Percentiles rank a stretch among this genome's conserved stretches.
Conservation (phyloP, 2,329 filamentous ascomycete species). For the Trichoderma sp. region DNA sequence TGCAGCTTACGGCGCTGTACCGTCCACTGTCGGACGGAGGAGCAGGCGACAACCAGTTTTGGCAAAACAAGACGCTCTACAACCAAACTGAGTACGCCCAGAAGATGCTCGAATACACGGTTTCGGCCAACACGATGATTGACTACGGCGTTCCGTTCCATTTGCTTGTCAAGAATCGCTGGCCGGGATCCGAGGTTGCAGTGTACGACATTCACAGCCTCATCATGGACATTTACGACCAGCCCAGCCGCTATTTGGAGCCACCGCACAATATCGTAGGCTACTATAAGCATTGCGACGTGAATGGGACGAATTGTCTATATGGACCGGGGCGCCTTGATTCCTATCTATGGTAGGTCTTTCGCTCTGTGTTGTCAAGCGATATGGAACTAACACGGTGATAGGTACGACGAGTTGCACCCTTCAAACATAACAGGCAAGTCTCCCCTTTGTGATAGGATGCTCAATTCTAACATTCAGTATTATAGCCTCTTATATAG, state of each 20-base stretch:
- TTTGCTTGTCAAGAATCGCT: conserved; percentile 48
- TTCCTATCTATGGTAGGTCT: conserved; percentile 17
- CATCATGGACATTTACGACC: conserved; percentile 64
- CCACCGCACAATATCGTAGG: conserved; percentile 64
- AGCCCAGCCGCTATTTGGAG: conserved; percentile 64
- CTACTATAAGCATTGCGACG: conserved; percentile 57
- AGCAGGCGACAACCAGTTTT: conserved; percentile 43
- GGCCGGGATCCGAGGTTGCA: conserved; percentile 62
- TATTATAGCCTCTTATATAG: background rate
- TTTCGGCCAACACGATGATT: conserved; percentile 52
- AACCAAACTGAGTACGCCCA: conserved; percentile 51
- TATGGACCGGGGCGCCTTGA: background rate
- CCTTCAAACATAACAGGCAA: conserved; percentile 19
- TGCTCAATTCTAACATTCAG: background rate
- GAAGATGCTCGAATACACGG: conserved; percentile 52
- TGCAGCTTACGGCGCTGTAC: conserved; percentile 69
- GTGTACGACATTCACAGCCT: conserved; percentile 68
- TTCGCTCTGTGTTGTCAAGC: background rate
- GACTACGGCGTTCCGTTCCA: conserved; percentile 53
- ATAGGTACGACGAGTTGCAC: conserved; percentile 62
- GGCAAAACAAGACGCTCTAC: conserved; percentile 49
- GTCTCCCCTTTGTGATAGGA: background rate
- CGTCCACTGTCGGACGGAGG: conserved; percentile 34
- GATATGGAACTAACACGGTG: conserved; percentile 32
- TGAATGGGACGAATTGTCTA: background rate